Base-by-base conservation (phyloP, 1,284 basidiomycete species). In the Tilletia walkeri region DNA sequence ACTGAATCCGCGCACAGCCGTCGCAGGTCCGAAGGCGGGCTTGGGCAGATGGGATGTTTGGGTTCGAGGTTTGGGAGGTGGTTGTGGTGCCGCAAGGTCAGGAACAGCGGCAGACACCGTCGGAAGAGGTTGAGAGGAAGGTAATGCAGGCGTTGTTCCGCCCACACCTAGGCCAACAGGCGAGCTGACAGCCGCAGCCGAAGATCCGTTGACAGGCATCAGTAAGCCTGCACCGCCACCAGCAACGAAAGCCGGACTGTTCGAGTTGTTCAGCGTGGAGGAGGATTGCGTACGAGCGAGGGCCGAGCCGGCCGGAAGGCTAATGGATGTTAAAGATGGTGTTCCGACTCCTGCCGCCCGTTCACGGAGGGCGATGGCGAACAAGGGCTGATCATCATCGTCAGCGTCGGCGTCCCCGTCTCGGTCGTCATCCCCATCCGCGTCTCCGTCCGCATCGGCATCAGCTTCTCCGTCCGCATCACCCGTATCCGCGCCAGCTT, bases 1-100 rank as follows among this genome's bases (percentile, higher is more conserved):
- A 54, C 84, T 76, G 74, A 75, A 79, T 48, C 81, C 78, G 54
- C 79, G 73, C 24, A 77, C 56, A n/a, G 70, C 68, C 12, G 67
- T 71, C 66, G 78, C 76, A 18, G 78, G 78, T 12, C 79, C 80
- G 65, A 82, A 81, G 12, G 76, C 70, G 3, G 80, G 76, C 65
- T 81, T 81, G 36, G 80, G 80, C 3, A 79, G 72, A 20, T 48
- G 34, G 41, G 61, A 24, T 41, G 30, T 36, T 61, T 34, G 70
- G 47, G 54, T 70, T 4, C 6, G 66, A 39, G 38, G 65, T 34
- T 12, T 71, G 3, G 59, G 59, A 6, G 59, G 59, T 16, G 49
- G 66, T 16, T 36, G 66, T 9, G 48, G 48, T 12, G 48, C 66
- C 10, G 36, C 39, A 9, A 53, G 66, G 34, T 56, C 53, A 36